phyloP scores from a whole-genome alignment of 1,139 yeast species.

The Chernovozyma sophiae-reginae region DNA sequence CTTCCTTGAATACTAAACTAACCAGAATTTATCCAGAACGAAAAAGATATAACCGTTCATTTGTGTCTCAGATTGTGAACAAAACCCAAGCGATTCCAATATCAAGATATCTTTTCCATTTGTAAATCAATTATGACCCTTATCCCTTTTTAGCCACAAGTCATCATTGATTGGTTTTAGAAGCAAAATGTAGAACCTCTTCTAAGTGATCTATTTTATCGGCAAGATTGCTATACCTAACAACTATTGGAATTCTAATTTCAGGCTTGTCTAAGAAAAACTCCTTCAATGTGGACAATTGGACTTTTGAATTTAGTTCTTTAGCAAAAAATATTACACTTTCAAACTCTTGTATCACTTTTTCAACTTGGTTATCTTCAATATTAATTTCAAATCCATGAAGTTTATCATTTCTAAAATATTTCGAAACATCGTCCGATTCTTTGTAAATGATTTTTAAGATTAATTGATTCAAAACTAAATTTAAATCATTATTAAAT shows the following conservation, averaged over 20 bases:
- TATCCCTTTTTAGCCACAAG: no score
- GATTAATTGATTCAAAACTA: conserved; percentile 55
- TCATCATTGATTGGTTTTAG: no score
- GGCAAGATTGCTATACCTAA: conserved; percentile 2
- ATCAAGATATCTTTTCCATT: no score
- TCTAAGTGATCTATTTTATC: conserved; percentile 8
- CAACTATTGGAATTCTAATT: conserved; percentile 1
- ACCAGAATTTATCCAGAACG: no score
- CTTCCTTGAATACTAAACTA: no score
- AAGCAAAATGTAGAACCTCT: no score
- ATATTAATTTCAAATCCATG: conserved; percentile 43
- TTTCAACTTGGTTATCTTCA: conserved; percentile 12
- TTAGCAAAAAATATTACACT: conserved; percentile 18
- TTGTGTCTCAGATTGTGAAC: no score
- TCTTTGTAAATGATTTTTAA: conserved; percentile 60
- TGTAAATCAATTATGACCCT: no score
- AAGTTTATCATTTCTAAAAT: conserved; percentile 31
- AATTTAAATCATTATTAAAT: conserved; percentile 58
- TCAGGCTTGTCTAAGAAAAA: conserved; percentile 12
- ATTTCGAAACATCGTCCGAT: conserved; percentile 42
- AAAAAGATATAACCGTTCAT: no score
- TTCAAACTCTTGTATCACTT: conserved; percentile 19
- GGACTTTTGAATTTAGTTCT: conserved; percentile 4
- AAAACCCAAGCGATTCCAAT: no score
- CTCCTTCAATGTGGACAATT: conserved; percentile 9